Evolutionary conservation across 2,329 filamentous ascomycete genomes (phyloP), one percentile per base, ranked within the genome.

Genomic region (Zasmidium angulare): DNA sequence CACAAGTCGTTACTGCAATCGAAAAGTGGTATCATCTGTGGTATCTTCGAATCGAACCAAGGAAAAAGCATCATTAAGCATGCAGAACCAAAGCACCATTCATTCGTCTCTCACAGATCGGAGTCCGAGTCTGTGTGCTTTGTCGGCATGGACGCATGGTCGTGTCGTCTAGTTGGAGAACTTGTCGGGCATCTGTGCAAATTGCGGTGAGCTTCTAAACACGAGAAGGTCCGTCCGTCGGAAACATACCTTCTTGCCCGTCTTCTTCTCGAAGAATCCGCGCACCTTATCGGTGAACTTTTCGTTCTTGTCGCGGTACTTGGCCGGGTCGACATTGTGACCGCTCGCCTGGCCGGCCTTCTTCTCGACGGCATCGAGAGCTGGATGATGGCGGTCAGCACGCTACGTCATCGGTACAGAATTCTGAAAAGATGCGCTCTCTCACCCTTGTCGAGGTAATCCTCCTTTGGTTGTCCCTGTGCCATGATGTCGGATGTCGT

Each of bases 401-500:
- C 26, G 22, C 14, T 24, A 29, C 14, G 51, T 53, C n/a, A 46
- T 22, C 22, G 17, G 3, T 7, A 4, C 11, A 43, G 36, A 43
- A 3, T 7, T 43, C 3, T 14, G n/a, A 17, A 26, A 17, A 40
- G 24, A 24, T 54, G 52, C 14, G 10, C 17, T 47, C 7, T 17
- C 31, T 14, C 3, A 62, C 64, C 66, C 61, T 71, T 71, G 63
- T 71, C 69, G 52, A 64, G 62, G 64, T 69, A 71, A 56, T 71
- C 69, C 59, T 71, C 63, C 48, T 62, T 58, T 29, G 47, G 58
- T 21, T 62, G 53, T 20, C 54, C 60, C 53, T 51, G 51, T 49
- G 55, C 26, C 23, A 43, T 43, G 36, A 17, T 43, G 14, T 43
- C 36, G 11, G 36, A 10, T 4, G n/a, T 19, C n/a, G 36, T 43